Evolutionary conservation across 306 rosid species (phyloP).

Genomic region (Prunus fruticosa): DNA sequence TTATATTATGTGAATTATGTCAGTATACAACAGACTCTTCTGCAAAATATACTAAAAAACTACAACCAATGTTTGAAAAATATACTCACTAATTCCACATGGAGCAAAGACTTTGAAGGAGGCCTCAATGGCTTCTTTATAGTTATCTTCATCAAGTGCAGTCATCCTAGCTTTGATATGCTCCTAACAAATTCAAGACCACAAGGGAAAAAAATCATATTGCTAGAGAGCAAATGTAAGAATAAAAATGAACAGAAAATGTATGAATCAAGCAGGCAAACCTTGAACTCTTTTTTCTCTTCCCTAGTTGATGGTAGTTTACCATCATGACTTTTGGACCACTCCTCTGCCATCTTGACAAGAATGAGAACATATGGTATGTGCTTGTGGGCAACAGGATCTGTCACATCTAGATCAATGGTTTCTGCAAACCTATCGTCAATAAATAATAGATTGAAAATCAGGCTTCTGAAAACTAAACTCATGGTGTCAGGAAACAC

Average conservation of each 20-base stretch:
- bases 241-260: constrained; percentile 22
- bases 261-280: constrained; percentile 28
- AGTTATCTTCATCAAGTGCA: constrained; percentile 87
- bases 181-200: constrained; percentile 52
- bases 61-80: not conserved
- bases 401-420: constrained; percentile 69
- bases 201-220: constrained; percentile 20
- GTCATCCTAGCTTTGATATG: constrained; percentile 69
- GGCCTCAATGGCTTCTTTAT: constrained; percentile 87
- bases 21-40: not conserved
- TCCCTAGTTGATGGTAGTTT: constrained; percentile 83
- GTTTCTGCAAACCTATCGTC: constrained; percentile 64
- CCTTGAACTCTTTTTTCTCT: constrained; percentile 93
- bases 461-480: constrained; percentile 29
- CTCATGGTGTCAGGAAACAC: constrained; percentile 9
- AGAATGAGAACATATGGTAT: constrained; percentile 87
- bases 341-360: constrained; percentile 84
- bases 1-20: not conserved
- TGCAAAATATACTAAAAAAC: not conserved
- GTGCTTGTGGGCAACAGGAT: constrained; percentile 82
- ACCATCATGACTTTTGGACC: constrained; percentile 80
- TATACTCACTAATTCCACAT: constrained; percentile 81
- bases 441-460: constrained; percentile 15
- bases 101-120: constrained; percentile 92
- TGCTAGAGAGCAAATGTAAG: constrained; percentile 8